Percentiles rank a stretch among this genome's conserved stretches.
phyloP scores from a whole-genome alignment of 1,284 basidiomycete species.

The Pholiota adiposa region DNA sequence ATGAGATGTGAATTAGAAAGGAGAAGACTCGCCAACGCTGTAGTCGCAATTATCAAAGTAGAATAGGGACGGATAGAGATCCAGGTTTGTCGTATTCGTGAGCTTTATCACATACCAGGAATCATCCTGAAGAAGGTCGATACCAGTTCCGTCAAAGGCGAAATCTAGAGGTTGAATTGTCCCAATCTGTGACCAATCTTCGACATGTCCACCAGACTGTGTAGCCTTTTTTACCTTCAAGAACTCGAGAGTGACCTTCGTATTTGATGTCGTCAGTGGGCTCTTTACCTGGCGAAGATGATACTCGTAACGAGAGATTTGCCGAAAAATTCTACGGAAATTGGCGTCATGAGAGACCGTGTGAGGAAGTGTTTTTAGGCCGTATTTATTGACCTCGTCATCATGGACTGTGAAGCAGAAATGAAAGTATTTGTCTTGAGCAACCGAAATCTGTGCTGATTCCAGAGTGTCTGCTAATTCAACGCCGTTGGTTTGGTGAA shows the following conservation, averaged over 20 bases:
- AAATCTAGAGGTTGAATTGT: not conserved
- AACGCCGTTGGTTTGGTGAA: not conserved
- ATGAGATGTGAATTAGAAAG: not conserved
- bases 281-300: not conserved
- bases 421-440: not conserved
- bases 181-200: not conserved
- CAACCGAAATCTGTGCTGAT: not conserved
- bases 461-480: not conserved
- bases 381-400: not conserved
- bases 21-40: slow-evolving; percentile 3
- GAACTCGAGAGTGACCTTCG: not conserved
- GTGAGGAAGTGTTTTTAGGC: not conserved
- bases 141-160: not conserved
- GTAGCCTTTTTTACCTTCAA: not conserved
- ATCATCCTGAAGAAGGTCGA: not conserved
- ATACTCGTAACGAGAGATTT: not conserved
- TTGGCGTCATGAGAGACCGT: not conserved
- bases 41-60: slow-evolving; percentile 15
- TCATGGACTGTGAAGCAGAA: not conserved
- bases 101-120: slow-evolving; percentile 8
- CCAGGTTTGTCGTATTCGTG: not conserved
- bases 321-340: not conserved
- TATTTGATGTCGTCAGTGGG: not conserved
- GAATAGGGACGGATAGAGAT: slow-evolving; percentile 11
- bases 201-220: not conserved